Conservation (phyloP, 441 rosid genomes). For the Gossypium schwendimanii region DNA sequence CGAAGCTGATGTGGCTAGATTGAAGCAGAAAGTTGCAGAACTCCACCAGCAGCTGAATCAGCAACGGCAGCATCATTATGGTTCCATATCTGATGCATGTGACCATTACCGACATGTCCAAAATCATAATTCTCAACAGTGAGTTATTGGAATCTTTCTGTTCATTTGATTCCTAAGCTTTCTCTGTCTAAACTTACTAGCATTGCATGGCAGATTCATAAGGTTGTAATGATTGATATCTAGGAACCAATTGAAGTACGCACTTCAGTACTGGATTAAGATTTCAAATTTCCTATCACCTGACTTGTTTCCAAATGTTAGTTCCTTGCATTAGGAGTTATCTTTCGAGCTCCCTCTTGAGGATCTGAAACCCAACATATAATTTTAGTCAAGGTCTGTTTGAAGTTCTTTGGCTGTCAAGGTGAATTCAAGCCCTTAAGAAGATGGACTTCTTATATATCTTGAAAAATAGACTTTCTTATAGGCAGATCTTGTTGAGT, state of each 20-base stretch:
- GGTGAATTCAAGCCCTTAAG: not conserved
- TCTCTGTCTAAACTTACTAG: not conserved
- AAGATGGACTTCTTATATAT: not conserved
- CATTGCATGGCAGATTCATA: slow-evolving; percentile 2
- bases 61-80: slow-evolving; percentile 80
- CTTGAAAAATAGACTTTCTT: not conserved
- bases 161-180: not conserved
- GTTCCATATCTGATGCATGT: slow-evolving; percentile 67
- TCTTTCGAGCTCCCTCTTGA: not conserved
- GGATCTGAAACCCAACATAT: not conserved
- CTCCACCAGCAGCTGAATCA: slow-evolving; percentile 95
- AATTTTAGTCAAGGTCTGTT: slow-evolving; percentile 2
- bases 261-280: not conserved
- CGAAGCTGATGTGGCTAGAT: slow-evolving; percentile 95
- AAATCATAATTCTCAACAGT: slow-evolving; percentile 73
- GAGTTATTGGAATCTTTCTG: slow-evolving; percentile 30
- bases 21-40: slow-evolving; percentile 96
- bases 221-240: not conserved
- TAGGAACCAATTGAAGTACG: not conserved
- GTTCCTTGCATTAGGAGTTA: not conserved
- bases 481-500: not conserved
- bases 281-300: not conserved
- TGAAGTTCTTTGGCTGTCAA: not conserved
- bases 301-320: not conserved
- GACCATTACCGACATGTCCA: slow-evolving; percentile 69